Evolutionary conservation across 2,329 filamentous ascomycete genomes (phyloP).

Genomic region (Epichloe gansuensis): DNA sequence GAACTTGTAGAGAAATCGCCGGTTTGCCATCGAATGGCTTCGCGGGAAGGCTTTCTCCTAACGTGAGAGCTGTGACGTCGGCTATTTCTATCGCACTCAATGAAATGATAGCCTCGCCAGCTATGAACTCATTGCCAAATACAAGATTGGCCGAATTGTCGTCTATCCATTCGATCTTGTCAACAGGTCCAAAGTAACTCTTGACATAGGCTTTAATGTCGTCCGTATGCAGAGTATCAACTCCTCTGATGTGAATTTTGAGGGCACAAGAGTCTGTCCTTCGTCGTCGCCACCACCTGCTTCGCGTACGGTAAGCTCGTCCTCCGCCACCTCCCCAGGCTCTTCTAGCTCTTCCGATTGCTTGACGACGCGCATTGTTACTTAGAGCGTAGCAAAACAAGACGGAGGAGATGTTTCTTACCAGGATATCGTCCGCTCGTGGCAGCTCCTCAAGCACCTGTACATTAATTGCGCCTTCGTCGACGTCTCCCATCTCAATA

Average conservation of each 20-base stretch:
- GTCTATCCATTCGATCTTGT: constrained; percentile 84
- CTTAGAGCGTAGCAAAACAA: neutral
- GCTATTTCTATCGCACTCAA: constrained; percentile 39
- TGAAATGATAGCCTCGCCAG: constrained; percentile 41
- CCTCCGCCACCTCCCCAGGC: constrained; percentile 26
- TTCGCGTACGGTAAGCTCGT: constrained; percentile 13
- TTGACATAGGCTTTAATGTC: constrained; percentile 67
- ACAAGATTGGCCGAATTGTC: constrained; percentile 82
- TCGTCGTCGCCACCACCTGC: constrained; percentile 11
- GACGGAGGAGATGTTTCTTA: constrained; percentile 8
- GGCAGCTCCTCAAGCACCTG: constrained; percentile 14
- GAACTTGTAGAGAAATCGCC: constrained; percentile 56
- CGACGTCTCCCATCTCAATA: constrained; percentile 59
- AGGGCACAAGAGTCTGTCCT: constrained; percentile 19
- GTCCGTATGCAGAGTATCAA: constrained; percentile 69
- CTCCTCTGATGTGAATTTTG: constrained; percentile 70
- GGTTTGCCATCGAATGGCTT: constrained; percentile 58
- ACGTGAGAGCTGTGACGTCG: constrained; percentile 42
- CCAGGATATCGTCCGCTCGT: constrained; percentile 25
- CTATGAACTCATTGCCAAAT: constrained; percentile 46
- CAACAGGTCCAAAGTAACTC: constrained; percentile 50
- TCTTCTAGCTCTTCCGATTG: constrained; percentile 26
- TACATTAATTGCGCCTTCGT: constrained; percentile 22
- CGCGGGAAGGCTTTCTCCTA: constrained; percentile 54
- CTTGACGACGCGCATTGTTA: constrained; percentile 13